Base-by-base conservation (phyloP, 129 eudicot genomes). In the Glebionis coronaria region DNA sequence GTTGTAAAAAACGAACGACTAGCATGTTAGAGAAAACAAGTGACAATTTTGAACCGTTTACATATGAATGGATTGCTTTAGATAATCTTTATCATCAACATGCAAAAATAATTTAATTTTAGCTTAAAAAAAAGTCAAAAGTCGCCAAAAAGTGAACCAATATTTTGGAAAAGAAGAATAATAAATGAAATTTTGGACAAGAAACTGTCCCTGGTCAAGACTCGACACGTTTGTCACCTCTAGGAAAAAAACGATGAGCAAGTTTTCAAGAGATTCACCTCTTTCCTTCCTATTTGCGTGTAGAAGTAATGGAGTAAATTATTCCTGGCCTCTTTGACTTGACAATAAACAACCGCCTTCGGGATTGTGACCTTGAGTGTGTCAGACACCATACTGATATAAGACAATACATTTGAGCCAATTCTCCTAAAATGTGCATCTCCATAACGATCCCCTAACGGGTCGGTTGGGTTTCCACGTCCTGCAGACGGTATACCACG, bases 301-400 rank as follows among this genome's bases (percentile, higher is more conserved):
- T 93, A 93, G 80, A 93, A 93, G 82, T 79, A 65, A 69, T 86
- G 88, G 45, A 93, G 84, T 46, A 93, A 75, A 62, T 75, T 82
- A 44, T 88, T 87, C 72, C 84, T 86, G 23, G 99, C 96, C 69
- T 93, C 99, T 78, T 74, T 86, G 5, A 93, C 99, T 82, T 93
- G 99, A 79, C 97, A 93, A 77, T 78, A 78, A 53, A 93, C 99
- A 68, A 84, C 96, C 10, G 99, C 99, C 71, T 93, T 93, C 5
- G 99, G 99, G 69, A 93, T 79, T 12, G 99, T 83, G 73, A 68
- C 67, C 81, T 63, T 84, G 28, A 88, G 85, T 21, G 90, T 86
- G 16, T 93, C 97, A 6, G 88, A 80, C 16, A 89, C 88, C 99
- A 93, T 86, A 12, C 77, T 50, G 14, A 93, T 70, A 72, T 93